Evolutionary conservation across 495 filamentous ascomycete genomes (phyloP).

Genomic region (Trichoderma orchidacearum): DNA sequence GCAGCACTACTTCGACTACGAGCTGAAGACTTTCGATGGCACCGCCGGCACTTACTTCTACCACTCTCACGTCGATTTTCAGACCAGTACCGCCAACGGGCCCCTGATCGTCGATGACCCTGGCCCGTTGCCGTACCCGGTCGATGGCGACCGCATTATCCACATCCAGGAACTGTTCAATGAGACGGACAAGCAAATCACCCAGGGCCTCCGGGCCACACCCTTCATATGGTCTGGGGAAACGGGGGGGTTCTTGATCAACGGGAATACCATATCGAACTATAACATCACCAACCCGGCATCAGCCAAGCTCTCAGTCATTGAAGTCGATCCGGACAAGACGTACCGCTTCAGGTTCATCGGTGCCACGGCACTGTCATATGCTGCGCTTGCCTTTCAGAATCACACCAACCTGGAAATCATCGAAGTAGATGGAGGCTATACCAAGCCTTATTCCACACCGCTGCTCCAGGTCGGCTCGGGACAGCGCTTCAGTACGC

Average conservation of each 20-base stretch:
- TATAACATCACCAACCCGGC: constrained; percentile 12
- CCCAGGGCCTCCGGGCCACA: constrained; percentile 17
- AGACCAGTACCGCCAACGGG: constrained; percentile 37
- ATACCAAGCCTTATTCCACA: constrained; percentile 34
- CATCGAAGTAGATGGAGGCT: constrained; percentile 43
- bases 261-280: constrained; percentile 24
- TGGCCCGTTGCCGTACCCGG: constrained; percentile 27
- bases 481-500: constrained; percentile 42
- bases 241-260: constrained; percentile 34
- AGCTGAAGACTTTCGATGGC: constrained; percentile 31
- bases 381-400: constrained; percentile 35
- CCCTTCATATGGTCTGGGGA: constrained; percentile 35
- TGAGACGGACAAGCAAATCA: constrained; percentile 28
- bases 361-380: constrained; percentile 36
- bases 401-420: constrained; percentile 34
- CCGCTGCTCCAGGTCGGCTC: constrained; percentile 37
- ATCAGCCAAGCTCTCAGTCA: constrained; percentile 22
- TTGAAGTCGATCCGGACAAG: constrained; percentile 41
- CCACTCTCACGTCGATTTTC: constrained; percentile 45
- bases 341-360: constrained; percentile 46
- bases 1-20: constrained; percentile 47
- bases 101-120: constrained; percentile 41
- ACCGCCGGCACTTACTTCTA: constrained; percentile 47
- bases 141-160: constrained; percentile 42
- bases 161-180: constrained; percentile 37